Evolutionary conservation across 441 rosid species (phyloP).

Genomic region (Adansonia rubrostipa): DNA sequence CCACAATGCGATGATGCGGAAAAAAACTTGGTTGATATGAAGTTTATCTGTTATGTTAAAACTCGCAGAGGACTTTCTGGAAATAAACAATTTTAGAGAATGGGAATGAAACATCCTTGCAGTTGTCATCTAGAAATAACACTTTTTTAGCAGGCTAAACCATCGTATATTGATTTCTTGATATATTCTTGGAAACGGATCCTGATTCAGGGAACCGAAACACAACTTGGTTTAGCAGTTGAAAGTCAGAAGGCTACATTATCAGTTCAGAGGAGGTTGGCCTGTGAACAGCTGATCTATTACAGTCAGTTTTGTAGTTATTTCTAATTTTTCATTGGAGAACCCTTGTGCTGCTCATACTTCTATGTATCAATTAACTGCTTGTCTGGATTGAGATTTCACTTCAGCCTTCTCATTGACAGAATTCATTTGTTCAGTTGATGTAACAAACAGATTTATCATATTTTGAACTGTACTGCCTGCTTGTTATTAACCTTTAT

Average conservation of each 20-base stretch:
- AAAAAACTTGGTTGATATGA: not conserved
- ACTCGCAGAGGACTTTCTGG: not conserved
- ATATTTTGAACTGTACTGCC: not conserved
- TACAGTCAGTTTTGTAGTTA: slow-evolving; percentile 60
- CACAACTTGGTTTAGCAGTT: slow-evolving; percentile 88
- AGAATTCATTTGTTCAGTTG: not conserved
- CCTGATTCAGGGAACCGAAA: slow-evolving; percentile 77
- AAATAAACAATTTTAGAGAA: not conserved
- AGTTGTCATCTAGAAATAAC: not conserved
- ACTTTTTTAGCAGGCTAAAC: too few relatives aligned
- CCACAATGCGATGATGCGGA: not conserved
- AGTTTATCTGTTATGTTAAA: not conserved
- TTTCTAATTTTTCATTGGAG: not conserved
- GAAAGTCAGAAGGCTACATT: slow-evolving; percentile 80
- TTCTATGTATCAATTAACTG: not conserved
- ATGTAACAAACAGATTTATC: not conserved
- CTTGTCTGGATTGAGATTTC: not conserved
- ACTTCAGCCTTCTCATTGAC: not conserved
- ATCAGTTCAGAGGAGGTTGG: slow-evolving; percentile 89
- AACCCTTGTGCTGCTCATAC: not conserved
- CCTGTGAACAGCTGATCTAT: slow-evolving; percentile 82
- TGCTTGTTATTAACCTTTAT: not conserved
- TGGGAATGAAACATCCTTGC: not conserved
- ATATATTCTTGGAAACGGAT: slow-evolving; percentile 20
- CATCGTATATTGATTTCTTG: not conserved